Evolutionary conservation across 345 rosid species (phyloP).

Genomic region (Dovyalis caffra): DNA sequence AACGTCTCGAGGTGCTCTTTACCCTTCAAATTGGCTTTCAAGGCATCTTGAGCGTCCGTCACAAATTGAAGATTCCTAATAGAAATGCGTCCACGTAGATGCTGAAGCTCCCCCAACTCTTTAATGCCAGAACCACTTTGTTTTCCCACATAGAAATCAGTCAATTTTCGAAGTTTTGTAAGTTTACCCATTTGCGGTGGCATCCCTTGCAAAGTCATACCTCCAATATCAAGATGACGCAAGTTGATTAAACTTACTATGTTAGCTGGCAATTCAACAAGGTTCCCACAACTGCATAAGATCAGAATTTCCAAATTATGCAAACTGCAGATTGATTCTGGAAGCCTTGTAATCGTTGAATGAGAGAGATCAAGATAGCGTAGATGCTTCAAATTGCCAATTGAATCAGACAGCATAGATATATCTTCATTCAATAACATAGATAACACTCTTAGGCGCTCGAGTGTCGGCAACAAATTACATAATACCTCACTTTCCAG

Average conservation of each 20-base stretch:
- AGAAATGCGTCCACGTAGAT: not conserved
- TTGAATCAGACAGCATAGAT: too few relatives aligned
- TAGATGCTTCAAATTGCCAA: conserved; percentile 1
- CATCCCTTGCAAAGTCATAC: too few relatives aligned
- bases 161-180: too few relatives aligned
- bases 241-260: conserved; percentile 1
- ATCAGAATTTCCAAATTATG: not conserved
- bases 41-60: not conserved
- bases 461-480: not conserved
- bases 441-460: not conserved
- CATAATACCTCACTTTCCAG: too few relatives aligned
- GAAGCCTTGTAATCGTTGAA: not conserved
- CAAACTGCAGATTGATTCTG: conserved; percentile 1
- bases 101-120: too few relatives aligned
- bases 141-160: too few relatives aligned
- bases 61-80: not conserved
- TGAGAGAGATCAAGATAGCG: not conserved
- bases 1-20: not conserved
- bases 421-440: too few relatives aligned
- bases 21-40: not conserved
- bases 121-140: too few relatives aligned
- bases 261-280: too few relatives aligned
- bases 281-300: too few relatives aligned
- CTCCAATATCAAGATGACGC: conserved; percentile 2
- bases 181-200: too few relatives aligned